A percentile compares a stretch with the other conserved stretches of the same genome.
These are phyloP conservation scores for Pulveroboletus sp. DNA, from an alignment of 768 basidiomycete species.

Conservation along the genomic window DNA sequence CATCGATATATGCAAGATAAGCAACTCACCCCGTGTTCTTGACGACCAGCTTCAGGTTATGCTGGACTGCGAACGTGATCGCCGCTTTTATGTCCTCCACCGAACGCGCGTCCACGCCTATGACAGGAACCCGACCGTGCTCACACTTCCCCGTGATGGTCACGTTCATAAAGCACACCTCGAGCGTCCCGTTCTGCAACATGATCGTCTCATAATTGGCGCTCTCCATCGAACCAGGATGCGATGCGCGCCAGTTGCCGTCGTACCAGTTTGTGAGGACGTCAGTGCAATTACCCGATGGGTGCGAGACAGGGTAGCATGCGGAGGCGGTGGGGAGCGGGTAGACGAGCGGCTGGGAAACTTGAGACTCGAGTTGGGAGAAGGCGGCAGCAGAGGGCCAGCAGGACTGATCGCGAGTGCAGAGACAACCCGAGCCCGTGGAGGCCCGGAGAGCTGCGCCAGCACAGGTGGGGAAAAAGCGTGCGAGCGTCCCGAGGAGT, in stretches of 20 bases:
- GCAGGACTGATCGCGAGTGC: conserved; percentile 26
- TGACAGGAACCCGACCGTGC: conserved; percentile 17
- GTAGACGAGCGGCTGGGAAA: too few relatives aligned
- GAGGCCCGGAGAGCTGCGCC: background rate
- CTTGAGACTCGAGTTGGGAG: too few relatives aligned
- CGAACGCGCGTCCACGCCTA: conserved; percentile 20
- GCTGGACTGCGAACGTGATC: conserved; percentile 16
- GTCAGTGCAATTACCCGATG: conserved; percentile 38
- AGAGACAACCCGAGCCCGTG: background rate
- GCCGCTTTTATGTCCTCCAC: conserved; percentile 18
- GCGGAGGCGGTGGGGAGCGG: too few relatives aligned
- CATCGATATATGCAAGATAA: background rate
- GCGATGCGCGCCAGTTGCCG: conserved; percentile 38
- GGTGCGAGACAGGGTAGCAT: too few relatives aligned
- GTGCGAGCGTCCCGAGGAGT: background rate
- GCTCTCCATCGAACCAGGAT: conserved; percentile 36
- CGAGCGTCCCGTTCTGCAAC: conserved; percentile 43
- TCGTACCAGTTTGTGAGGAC: conserved; percentile 27
- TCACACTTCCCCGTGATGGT: conserved; percentile 15
- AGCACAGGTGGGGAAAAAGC: background rate
- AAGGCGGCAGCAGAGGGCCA: conserved; percentile 40
- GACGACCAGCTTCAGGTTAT: conserved; percentile 17
- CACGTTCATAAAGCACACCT: conserved; percentile 34
- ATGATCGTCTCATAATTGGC: conserved; percentile 32
- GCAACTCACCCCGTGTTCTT: conserved; percentile 22